Base-by-base conservation (phyloP, 2,329 filamentous ascomycete species). In the Lachnellula cervina region DNA sequence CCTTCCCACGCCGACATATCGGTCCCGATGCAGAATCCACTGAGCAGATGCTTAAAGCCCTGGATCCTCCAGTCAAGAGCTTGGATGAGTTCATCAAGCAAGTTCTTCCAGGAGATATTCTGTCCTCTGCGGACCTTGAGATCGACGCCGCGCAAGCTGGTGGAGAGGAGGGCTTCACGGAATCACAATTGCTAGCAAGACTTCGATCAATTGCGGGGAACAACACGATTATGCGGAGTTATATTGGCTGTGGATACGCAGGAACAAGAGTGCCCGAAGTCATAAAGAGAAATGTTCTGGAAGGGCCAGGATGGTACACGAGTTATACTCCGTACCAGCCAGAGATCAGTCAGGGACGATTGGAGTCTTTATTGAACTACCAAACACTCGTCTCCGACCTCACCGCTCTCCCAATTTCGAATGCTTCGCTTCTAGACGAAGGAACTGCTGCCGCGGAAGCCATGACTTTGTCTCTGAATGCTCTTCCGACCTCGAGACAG, bases 301-400 rank as follows among this genome's bases (percentile, higher is more conserved):
- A 97, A 78, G 93, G 88, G 71, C 93, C 93, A 5, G 91, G 87
- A 9, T 97, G 93, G 93, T 97, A 97, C 72, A 97, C 93, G 42
- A 96, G 91, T 75, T 97, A 97, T 73, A 97, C 93, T 0, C 93
- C 93, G 16, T 97, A 97, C 74, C 93, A 97, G 76, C 88, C 93
- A 2, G 93, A 97, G 75, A 96, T 97, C 76, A 96, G 91, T 71
- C 93, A 97, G 75, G 93, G 93, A 37, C 86, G 93, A 54, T 75
- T 97, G 59, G 90, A 97, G 78, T 96, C 90, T 5, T 77, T 97
- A 52, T 78, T 97, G 60, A 97, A 97, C 78, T 97, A 91, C 76
- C 93, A 97, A 77, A 97, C 93, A 17, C 80, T 97, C 77, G 87
- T 96, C 8, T 85, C 86, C 2, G 93, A 97, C 69, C 77, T 97